Evolutionary conservation across 2,329 filamentous ascomycete species (phyloP).

Genomic region (Trichoderma semiorbis): DNA sequence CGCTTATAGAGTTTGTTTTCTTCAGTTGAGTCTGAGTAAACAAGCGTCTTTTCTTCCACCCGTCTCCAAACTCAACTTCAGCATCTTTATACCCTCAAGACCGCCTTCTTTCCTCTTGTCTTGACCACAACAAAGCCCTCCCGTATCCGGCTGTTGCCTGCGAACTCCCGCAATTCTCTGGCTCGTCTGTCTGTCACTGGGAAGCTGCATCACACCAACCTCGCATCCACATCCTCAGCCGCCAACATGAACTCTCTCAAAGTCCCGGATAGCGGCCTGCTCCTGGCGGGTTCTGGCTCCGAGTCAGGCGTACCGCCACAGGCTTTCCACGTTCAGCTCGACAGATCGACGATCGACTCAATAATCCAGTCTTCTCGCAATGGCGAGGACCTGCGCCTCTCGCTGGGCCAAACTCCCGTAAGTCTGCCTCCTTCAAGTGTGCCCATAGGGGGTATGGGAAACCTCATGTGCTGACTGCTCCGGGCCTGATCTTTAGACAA

Average conservation of each 20-base stretch:
- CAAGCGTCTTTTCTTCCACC: not conserved
- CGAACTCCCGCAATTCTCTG: not conserved
- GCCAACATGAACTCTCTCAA: conserved; percentile 49
- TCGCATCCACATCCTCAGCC: not conserved
- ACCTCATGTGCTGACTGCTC: conserved; percentile 21
- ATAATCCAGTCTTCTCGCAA: conserved; percentile 59
- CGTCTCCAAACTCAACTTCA: not conserved
- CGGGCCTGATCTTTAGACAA: conserved; percentile 37
- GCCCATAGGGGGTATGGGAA: not conserved
- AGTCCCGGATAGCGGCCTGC: conserved; percentile 56
- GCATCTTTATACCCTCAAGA: not conserved
- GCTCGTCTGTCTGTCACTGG: conserved; percentile 3
- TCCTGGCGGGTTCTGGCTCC: conserved; percentile 49
- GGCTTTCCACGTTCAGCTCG: conserved; percentile 57
- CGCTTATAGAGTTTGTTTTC: conserved; percentile 16
- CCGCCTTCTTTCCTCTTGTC: not conserved
- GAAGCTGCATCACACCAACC: not conserved
- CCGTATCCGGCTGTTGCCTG: not conserved
- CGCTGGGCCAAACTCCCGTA: conserved; percentile 58
- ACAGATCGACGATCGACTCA: conserved; percentile 56
- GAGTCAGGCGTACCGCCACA: conserved; percentile 46
- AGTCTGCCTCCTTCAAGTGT: conserved; percentile 31
- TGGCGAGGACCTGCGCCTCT: conserved; percentile 55
- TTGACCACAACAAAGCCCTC: not conserved
- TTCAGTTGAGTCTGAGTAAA: conserved; percentile 15